A percentile compares a stretch with the other conserved stretches of the same genome.
These are phyloP conservation scores for Austroboletus novae-zelandiae DNA, from an alignment of 1,284 basidiomycete species.

Conservation along the genomic window DNA sequence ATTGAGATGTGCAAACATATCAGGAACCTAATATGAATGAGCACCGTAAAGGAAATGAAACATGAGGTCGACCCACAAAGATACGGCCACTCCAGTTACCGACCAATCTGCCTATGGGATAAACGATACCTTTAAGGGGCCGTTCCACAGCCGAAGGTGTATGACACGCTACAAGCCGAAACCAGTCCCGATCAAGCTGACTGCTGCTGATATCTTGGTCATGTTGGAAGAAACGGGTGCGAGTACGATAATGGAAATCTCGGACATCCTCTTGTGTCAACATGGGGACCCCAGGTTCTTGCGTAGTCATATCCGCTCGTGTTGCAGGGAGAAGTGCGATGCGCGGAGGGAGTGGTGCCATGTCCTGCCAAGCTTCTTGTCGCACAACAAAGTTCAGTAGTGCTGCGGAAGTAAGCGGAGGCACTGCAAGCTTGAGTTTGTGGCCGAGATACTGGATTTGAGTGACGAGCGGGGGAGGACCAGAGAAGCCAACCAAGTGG, in stretches of 20 bases:
- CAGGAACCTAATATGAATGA: conserved; percentile 25
- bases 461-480: conserved; percentile 28
- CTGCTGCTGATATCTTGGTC: conserved; percentile 18
- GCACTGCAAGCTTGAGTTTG: conserved; percentile 37
- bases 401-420: conserved; percentile 39
- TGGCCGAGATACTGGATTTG: conserved; percentile 42
- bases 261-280: conserved; percentile 40
- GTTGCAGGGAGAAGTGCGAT: conserved; percentile 31
- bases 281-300: conserved; percentile 19
- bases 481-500: conserved; percentile 24
- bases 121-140: conserved; percentile 40
- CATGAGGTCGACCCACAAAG: conserved; percentile 30
- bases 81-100: conserved; percentile 45
- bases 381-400: conserved; percentile 37
- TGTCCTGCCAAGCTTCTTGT: conserved; percentile 36
- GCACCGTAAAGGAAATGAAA: conserved; percentile 5
- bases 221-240: conserved; percentile 32
- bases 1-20: conserved; percentile 23
- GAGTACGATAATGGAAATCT: conserved; percentile 37
- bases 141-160: conserved; percentile 33
- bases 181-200: conserved; percentile 44
- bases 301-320: conserved; percentile 33
- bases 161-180: conserved; percentile 40
- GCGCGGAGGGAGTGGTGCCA: conserved; percentile 22
- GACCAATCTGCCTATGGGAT: conserved; percentile 38